Evolutionary conservation across 2,329 filamentous ascomycete species (phyloP).

Genomic region (Trematosphaeria pertusa): DNA sequence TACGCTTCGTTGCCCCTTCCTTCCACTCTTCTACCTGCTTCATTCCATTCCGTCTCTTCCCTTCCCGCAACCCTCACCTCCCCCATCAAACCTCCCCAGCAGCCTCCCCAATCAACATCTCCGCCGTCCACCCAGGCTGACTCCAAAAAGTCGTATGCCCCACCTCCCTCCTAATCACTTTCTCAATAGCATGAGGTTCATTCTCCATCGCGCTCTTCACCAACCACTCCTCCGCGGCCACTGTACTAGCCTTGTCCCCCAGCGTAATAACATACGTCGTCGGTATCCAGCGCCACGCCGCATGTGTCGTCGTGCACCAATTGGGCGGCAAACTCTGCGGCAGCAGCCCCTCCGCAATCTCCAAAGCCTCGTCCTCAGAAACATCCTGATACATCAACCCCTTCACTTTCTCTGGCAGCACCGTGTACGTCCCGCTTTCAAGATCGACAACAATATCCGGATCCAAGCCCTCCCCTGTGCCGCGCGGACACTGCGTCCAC

Average conservation of each 20-base stretch:
- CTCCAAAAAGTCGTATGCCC: constrained; percentile 16
- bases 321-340: constrained; percentile 13
- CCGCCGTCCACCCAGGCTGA: constrained; percentile 16
- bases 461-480: constrained; percentile 8
- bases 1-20: no score
- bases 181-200: constrained; percentile 10
- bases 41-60: not conserved
- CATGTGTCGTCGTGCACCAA: constrained; percentile 13
- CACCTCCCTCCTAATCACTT: constrained; percentile 12
- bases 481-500: constrained; percentile 5
- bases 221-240: constrained; percentile 13
- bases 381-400: constrained; percentile 16
- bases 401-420: constrained; percentile 5
- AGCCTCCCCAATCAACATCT: constrained; percentile 13
- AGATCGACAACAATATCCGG: constrained; percentile 11
- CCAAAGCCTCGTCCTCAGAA: constrained; percentile 1
- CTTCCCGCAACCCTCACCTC: not conserved
- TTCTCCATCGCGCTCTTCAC: constrained; percentile 11
- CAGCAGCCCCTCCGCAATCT: constrained; percentile 2
- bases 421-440: not conserved
- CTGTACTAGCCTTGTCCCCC: constrained; percentile 13
- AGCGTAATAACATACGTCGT: constrained; percentile 11
- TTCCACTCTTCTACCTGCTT: not conserved
- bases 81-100: not conserved
- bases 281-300: constrained; percentile 17